Conservation (phyloP, 805 yeast genomes). For the Ogataea dorogensis region DNA sequence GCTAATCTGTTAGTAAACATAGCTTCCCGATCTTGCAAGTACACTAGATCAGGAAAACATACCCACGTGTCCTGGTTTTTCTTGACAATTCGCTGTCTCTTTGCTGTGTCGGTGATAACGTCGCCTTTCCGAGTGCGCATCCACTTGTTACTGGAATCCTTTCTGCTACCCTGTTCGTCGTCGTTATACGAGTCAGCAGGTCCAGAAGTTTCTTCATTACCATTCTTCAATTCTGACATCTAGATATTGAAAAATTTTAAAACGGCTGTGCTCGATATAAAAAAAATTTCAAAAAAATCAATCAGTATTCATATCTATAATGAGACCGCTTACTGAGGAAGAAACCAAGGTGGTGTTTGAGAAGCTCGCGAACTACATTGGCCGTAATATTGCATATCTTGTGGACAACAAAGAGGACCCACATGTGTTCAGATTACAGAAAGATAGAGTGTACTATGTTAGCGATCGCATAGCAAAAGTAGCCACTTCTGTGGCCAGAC, state of each 20-base stretch:
- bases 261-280: conserved; percentile 6
- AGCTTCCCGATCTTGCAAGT: not conserved
- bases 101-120: conserved; percentile 25
- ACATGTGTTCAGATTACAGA: conserved; percentile 92
- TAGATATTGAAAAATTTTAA: conserved; percentile 11
- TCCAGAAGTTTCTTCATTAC: conserved; percentile 11
- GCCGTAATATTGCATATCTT: conserved; percentile 87
- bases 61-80: conserved; percentile 53
- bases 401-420: conserved; percentile 86
- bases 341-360: conserved; percentile 96
- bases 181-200: conserved; percentile 10
- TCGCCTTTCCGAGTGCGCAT: conserved; percentile 31
- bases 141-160: conserved; percentile 23
- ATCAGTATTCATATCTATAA: conserved; percentile 26
- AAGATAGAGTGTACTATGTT: conserved; percentile 94
- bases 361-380: conserved; percentile 92
- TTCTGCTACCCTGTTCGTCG: conserved; percentile 12
- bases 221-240: conserved; percentile 4
- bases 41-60: conserved; percentile 36
- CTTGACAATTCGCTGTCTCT: conserved; percentile 30
- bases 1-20: conserved; percentile 25
- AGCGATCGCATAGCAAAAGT: conserved; percentile 75
- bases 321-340: conserved; percentile 96
- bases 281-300: conserved; percentile 9
- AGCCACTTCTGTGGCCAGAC: conserved; percentile 89